Conservation (phyloP, 1,139 yeast species). For the Lodderomyces margitis region DNA sequence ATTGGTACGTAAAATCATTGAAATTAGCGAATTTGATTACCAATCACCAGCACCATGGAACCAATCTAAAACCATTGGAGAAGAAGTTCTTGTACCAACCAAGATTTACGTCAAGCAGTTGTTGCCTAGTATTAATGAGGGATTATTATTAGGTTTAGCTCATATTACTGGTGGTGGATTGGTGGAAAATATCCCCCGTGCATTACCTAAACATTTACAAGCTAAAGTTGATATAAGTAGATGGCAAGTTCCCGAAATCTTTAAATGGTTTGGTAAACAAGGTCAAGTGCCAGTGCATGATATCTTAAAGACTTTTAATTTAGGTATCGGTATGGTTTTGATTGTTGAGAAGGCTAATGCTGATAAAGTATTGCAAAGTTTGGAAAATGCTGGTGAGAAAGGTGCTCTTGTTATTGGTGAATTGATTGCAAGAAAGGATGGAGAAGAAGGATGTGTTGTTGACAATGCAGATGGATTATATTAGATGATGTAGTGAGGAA, state of each 20-base stretch:
- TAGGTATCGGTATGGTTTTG: constrained; percentile 97
- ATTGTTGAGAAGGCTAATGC: constrained; percentile 71
- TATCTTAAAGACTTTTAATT: constrained; percentile 84
- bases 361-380: constrained; percentile 49
- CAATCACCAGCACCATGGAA: constrained; percentile 83
- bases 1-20: constrained; percentile 90
- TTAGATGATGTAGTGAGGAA: constrained; percentile 21
- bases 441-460: constrained; percentile 60
- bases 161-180: constrained; percentile 99
- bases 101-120: constrained; percentile 91
- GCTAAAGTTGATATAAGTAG: constrained; percentile 76
- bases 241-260: constrained; percentile 86
- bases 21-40: constrained; percentile 66
- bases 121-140: constrained; percentile 68
- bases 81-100: constrained; percentile 85
- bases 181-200: constrained; percentile 94
- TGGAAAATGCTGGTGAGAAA: constrained; percentile 64
- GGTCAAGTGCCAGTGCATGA: constrained; percentile 89
- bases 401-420: constrained; percentile 77
- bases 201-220: constrained; percentile 75
- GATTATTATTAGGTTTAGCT: constrained; percentile 80
- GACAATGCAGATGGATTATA: constrained; percentile 60
- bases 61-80: constrained; percentile 71
- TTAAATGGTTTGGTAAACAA: constrained; percentile 89
- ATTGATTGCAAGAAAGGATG: constrained; percentile 54